Evolutionary conservation across 208 protist species (phyloP), one percentile per base, ranked within the genome.

Genomic region (Crithidia acanthocephali): DNA sequence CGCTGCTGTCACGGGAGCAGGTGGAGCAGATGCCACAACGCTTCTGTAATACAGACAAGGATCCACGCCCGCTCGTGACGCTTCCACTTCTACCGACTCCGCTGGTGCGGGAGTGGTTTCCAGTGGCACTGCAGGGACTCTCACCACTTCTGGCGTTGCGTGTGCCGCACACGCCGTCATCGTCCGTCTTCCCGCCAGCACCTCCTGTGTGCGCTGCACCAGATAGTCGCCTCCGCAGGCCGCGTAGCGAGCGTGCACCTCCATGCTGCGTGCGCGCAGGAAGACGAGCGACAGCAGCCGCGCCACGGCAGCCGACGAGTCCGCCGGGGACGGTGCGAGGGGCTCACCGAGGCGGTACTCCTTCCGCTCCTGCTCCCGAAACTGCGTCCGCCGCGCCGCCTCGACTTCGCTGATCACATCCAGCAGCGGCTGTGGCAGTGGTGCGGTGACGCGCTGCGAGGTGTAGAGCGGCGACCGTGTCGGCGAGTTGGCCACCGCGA

Each of bases 211-310:
- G 0, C n/a, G 57, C 25, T 42, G 18, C 57, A 63, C 10, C 40
- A 63, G 2, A 16, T 44, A 25, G 33, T 53, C 63, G 18, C 30
- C 63, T 3, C 23, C 50, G 9, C 33, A 32, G 32, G 63, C 35
- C 0, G 63, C 63, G 48, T 58, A 68, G 22, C 10, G 25, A 52
- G 40, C 64, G 42, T 73, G 68, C 9, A 65, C 18, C 25, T 64
- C 56, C 22, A 42, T 50, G 23, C 42, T 32, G 22, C 57, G 68
- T 6, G 68, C 68, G 7, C 30, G 45, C 32, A 73, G 23, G 33
- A 50, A 65, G 6, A 62, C n/a, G 10, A 73, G 68, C 13, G 32
- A 28, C 30, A 73, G 57, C 30, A 73, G 48, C 27, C 48, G 55
- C 27, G 28, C 3, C 35, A 65, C 58, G 2, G 68, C 68, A 9